Evolutionary conservation across 768 basidiomycete species (phyloP).

Genomic region (Boletus edulis): DNA sequence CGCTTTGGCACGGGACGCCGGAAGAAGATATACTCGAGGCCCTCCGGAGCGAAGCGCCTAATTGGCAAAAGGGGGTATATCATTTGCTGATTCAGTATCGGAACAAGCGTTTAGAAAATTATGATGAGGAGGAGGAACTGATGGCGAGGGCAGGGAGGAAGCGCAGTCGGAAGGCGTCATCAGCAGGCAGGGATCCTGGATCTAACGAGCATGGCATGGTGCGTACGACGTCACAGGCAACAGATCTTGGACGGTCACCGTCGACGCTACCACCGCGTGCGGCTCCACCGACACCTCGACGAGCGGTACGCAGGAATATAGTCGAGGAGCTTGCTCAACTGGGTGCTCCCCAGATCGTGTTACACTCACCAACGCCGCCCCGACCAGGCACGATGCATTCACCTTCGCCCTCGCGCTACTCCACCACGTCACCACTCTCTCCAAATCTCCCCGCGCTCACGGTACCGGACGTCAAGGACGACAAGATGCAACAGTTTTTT

Average conservation of each 20-base stretch:
- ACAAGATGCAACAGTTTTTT: conserved; percentile 80
- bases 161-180: conserved; percentile 35
- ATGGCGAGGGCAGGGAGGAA: conserved; percentile 33
- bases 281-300: conserved; percentile 60
- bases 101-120: conserved; percentile 67
- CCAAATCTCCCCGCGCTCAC: conserved; percentile 48
- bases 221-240: conserved; percentile 24
- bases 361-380: conserved; percentile 28
- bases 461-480: conserved; percentile 71
- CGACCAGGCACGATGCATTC: conserved; percentile 18
- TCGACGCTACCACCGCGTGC: conserved; percentile 51
- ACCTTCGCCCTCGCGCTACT: conserved; percentile 25
- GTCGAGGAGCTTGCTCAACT: conserved; percentile 16
- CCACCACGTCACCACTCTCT: conserved; percentile 29
- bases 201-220: conserved; percentile 18
- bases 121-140: conserved; percentile 64
- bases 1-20: conserved; percentile 83
- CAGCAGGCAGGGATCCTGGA: conserved; percentile 23
- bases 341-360: conserved; percentile 23
- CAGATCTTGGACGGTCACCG: conserved; percentile 28
- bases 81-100: conserved; percentile 86
- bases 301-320: conserved; percentile 39
- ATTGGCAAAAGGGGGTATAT: conserved; percentile 97
- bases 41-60: conserved; percentile 64
- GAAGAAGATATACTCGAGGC: conserved; percentile 72